A percentile compares a stretch with the other conserved stretches of the same genome.
phyloP scores from a whole-genome alignment of 2,329 filamentous ascomycete genomes.

The Cytospora leucostoma region DNA sequence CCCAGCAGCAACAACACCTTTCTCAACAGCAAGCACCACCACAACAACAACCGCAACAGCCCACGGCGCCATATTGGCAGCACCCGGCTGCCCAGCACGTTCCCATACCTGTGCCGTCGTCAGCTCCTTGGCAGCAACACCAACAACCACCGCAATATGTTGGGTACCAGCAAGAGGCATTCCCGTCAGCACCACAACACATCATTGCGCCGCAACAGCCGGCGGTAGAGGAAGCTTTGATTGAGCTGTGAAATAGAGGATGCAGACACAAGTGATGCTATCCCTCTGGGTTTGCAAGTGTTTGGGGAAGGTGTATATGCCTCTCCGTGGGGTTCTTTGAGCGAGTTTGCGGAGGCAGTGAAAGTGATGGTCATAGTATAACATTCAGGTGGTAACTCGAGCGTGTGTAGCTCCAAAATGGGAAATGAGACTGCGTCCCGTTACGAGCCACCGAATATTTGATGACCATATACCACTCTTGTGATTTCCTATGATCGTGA shows the following conservation, averaged over 20 bases:
- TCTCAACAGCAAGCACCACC: conserved; percentile 31
- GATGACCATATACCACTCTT: no score
- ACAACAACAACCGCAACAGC: conserved; percentile 35
- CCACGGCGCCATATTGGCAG: conserved; percentile 53
- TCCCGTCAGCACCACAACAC: conserved; percentile 66
- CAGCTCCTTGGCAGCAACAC: conserved; percentile 37
- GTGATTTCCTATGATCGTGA: neutral
- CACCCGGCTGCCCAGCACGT: conserved; percentile 45
- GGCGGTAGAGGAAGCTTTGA: conserved; percentile 73
- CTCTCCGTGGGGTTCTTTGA: neutral
- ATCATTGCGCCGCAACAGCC: conserved; percentile 53
- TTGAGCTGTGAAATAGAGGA: conserved; percentile 62
- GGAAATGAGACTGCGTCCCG: conserved; percentile 18
- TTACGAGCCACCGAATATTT: neutral
- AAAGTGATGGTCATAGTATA: neutral
- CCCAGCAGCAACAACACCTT: conserved; percentile 35
- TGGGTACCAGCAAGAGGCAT: conserved; percentile 60
- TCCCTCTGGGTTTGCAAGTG: neutral
- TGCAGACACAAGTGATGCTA: neutral
- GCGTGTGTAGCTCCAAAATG: conserved; percentile 3
- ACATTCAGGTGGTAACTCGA: neutral
- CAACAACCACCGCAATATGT: conserved; percentile 41
- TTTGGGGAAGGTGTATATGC: neutral
- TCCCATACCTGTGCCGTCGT: conserved; percentile 43
- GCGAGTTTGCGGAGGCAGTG: neutral